These are phyloP conservation scores for Neophaeococcomyces mojaviensis DNA, from an alignment of 2,329 filamentous ascomycete genomes.

Conservation along the genomic window DNA sequence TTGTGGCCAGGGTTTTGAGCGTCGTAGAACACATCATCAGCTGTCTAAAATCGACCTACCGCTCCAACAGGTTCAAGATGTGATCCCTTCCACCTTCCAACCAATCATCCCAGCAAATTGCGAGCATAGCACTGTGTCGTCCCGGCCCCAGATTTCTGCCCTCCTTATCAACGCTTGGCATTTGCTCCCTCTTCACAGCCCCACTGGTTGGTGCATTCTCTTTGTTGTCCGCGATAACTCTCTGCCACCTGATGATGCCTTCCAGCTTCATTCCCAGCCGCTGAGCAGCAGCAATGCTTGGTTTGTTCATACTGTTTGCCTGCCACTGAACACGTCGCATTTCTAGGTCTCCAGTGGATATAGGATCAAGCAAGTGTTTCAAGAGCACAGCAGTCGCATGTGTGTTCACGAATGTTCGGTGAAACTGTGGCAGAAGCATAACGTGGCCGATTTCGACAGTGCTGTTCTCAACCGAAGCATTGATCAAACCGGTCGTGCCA, in stretches of 20 bases:
- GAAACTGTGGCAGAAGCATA: conserved; percentile 28
- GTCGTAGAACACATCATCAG: too few species aligned
- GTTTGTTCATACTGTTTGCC: conserved; percentile 8
- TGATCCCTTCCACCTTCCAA: conserved; percentile 2
- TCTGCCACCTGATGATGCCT: conserved; percentile 29
- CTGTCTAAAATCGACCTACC: not conserved
- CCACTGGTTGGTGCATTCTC: not conserved
- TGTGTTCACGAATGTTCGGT: conserved; percentile 31
- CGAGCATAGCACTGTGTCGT: conserved; percentile 10
- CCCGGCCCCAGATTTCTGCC: conserved; percentile 6
- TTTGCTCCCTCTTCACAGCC: conserved; percentile 2
- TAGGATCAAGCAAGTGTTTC: conserved; percentile 25
- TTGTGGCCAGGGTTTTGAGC: too few species aligned
- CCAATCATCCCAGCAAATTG: conserved; percentile 14
- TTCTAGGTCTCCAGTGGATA: conserved; percentile 19
- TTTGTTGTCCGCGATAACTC: conserved; percentile 10
- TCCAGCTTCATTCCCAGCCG: conserved; percentile 30
- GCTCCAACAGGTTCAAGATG: not conserved
- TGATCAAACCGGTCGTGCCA: conserved; percentile 7
- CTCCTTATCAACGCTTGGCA: not conserved
- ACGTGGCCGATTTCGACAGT: conserved; percentile 23
- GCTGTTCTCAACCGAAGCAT: conserved; percentile 1
- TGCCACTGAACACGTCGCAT: conserved; percentile 30
- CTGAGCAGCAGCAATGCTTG: conserved; percentile 26
- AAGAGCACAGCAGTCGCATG: conserved; percentile 31